A percentile compares a stretch with the other conserved stretches of the same genome.
Evolutionary conservation across 2,329 filamentous ascomycete genomes (phyloP).

Genomic region (Lanzia echinophila): DNA sequence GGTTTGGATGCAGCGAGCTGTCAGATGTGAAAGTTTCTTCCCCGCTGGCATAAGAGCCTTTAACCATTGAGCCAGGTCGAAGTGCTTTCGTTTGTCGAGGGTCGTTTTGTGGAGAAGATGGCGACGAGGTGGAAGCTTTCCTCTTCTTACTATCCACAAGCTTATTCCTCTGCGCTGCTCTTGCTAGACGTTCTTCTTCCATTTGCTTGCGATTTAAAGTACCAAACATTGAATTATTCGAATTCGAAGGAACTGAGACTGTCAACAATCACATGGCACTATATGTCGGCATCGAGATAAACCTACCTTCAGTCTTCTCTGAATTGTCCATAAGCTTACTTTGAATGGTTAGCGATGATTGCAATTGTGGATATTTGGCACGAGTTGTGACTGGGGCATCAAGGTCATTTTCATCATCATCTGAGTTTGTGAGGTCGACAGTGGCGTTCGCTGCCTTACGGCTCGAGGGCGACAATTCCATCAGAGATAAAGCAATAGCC

Average conservation of each 20-base stretch:
- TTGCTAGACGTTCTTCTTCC: conserved; percentile 75
- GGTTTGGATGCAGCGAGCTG: neutral
- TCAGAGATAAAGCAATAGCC: conserved; percentile 54
- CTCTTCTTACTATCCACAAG: conserved; percentile 32
- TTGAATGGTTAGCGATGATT: neutral
- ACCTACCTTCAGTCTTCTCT: neutral
- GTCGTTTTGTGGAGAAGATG: conserved; percentile 1
- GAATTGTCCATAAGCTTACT: neutral
- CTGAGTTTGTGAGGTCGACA: conserved; percentile 30
- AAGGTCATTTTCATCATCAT: conserved; percentile 29
- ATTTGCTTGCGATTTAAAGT: conserved; percentile 65
- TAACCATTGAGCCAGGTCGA: neutral
- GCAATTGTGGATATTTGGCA: neutral
- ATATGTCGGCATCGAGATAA: neutral
- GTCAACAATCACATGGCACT: neutral
- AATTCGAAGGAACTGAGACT: neutral
- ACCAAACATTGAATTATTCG: neutral
- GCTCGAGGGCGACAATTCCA: conserved; percentile 7
- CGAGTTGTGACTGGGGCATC: conserved; percentile 22
- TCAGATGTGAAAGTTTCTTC: neutral
- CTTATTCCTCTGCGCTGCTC: conserved; percentile 39
- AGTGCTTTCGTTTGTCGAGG: conserved; percentile 7
- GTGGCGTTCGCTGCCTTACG: conserved; percentile 11
- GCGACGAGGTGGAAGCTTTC: conserved; percentile 29
- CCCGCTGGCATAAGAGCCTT: neutral